These are phyloP conservation scores for Leptographium procerum DNA, from an alignment of 2,329 filamentous ascomycete genomes.

Conservation along the genomic window DNA sequence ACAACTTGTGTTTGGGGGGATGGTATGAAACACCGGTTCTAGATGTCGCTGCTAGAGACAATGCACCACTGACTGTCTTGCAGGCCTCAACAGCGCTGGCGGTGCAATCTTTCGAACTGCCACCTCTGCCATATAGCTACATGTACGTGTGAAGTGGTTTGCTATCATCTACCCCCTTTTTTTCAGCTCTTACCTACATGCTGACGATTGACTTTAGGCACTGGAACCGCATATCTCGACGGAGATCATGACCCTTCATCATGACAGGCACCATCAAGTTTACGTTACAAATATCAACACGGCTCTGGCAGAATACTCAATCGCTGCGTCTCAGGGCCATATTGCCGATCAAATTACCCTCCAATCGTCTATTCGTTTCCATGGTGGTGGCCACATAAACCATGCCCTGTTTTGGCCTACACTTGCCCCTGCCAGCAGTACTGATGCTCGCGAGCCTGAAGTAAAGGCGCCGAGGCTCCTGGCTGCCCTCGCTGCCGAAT, in stretches of 20 bases:
- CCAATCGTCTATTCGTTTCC: constrained; percentile 53
- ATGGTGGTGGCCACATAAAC: constrained; percentile 57
- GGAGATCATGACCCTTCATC: constrained; percentile 92
- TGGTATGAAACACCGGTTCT: too few species aligned
- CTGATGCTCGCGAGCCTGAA: constrained; percentile 43
- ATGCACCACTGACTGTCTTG: neutral
- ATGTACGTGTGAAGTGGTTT: constrained; percentile 13
- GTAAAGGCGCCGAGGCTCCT: constrained; percentile 32
- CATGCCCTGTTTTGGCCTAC: constrained; percentile 60
- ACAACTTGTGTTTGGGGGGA: neutral
- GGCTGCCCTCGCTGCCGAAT: constrained; percentile 50
- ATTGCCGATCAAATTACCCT: constrained; percentile 49
- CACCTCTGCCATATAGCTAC: constrained; percentile 20
- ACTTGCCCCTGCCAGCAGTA: constrained; percentile 48
- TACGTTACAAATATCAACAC: constrained; percentile 85
- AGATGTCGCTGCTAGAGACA: too few species aligned
- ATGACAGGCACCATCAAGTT: constrained; percentile 88
- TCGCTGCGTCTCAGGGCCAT: constrained; percentile 40
- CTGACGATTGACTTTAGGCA: constrained; percentile 11
- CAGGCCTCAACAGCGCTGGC: neutral
- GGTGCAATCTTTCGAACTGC: neutral
- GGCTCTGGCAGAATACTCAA: constrained; percentile 57
- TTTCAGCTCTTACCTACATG: neutral
- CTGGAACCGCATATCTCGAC: constrained; percentile 63
- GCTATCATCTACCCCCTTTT: neutral